Base-by-base conservation (phyloP, 2,329 filamentous ascomycete genomes). In the Fonsecaea nubica region DNA sequence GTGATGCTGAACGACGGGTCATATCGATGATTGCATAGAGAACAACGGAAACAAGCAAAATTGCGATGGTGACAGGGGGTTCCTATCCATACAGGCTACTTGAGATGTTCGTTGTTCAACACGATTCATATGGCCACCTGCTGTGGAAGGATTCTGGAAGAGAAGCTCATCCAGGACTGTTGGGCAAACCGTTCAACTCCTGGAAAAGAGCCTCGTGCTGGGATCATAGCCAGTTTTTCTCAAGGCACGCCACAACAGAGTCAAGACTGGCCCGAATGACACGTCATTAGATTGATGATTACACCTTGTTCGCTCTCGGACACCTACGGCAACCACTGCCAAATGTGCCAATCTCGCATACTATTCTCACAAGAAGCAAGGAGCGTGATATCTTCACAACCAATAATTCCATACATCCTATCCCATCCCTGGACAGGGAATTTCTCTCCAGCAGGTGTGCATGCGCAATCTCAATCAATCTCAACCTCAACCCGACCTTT, bases 1-100 rank as follows among this genome's bases (percentile, higher is more conserved):
- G 54, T 54, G 36, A 56, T 63, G 45, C 60, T 57, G 42, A 63
- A 66, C 12, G 69, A 61, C 30, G 69, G 69, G 54, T 69, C 64
- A 59, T 66, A 72, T 30, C 64, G 58, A 53, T 69, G 66, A 21
- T 50, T 60, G 71, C 70, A 54, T 66, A 67, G 30, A 62, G 65
- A 32, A 57, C 68, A 3, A 68, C 57, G 38, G 66, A 69, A 30
- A 65, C 69, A 53, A 62, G 65, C 10, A 65, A 30, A 32, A 53
- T 62, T 12, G 62, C 62, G 57, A 68, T 65, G 58, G 63, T 63
- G 45, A 58, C 62, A 50, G 56, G 62, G 60, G 25, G 65, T 58
- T 1, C 66, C 66, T 68, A n/a, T 33, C 10, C n/a, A 48, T 32
- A 21, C 21, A 18, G 45, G 38, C 52, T 40, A 59, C 40, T 50